These are phyloP conservation scores for Zelopaecilomyces penicillatus DNA, from an alignment of 2,329 filamentous ascomycete genomes.

Conservation along the genomic window DNA sequence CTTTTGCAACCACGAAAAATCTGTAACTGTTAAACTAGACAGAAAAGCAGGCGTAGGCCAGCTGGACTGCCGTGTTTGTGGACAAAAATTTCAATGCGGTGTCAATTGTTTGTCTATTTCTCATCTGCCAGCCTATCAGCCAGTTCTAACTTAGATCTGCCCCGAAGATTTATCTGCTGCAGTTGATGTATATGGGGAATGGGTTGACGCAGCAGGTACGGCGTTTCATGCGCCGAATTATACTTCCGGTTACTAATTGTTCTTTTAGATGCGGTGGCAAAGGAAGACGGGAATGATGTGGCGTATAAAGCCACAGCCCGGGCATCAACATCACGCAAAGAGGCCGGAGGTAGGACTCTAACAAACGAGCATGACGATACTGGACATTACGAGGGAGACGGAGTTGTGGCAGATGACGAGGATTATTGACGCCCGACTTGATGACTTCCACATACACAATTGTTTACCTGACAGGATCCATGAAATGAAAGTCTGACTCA, in stretches of 20 bases:
- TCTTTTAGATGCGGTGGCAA: slow-evolving; percentile 40
- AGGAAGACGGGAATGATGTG: slow-evolving; percentile 29
- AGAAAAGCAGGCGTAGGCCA: slow-evolving; percentile 84
- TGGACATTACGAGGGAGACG: slow-evolving; percentile 45
- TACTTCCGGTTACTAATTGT: slow-evolving; percentile 10
- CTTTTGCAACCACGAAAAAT: slow-evolving; percentile 97
- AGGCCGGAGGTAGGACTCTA: slow-evolving; percentile 16
- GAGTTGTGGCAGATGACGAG: slow-evolving; percentile 46
- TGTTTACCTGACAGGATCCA: background rate
- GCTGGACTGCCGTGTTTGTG: slow-evolving; percentile 85
- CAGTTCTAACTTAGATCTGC: slow-evolving; percentile 9
- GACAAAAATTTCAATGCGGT: slow-evolving; percentile 83
- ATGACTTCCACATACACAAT: slow-evolving; percentile 3
- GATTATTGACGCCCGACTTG: slow-evolving; percentile 36
- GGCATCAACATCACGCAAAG: slow-evolving; percentile 14
- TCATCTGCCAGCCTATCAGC: slow-evolving; percentile 6
- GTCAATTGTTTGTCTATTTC: slow-evolving; percentile 66
- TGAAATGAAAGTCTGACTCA: slow-evolving; percentile 1
- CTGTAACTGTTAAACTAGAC: slow-evolving; percentile 83
- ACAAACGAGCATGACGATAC: slow-evolving; percentile 42
- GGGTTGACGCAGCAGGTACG: slow-evolving; percentile 77
- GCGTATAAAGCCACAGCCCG: slow-evolving; percentile 20
- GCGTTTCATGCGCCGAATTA: background rate
- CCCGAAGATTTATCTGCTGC: slow-evolving; percentile 70
- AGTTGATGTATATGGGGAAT: slow-evolving; percentile 95